Base-by-base conservation (phyloP, 2,329 filamentous ascomycete genomes). In the Colletotrichum sp. region DNA sequence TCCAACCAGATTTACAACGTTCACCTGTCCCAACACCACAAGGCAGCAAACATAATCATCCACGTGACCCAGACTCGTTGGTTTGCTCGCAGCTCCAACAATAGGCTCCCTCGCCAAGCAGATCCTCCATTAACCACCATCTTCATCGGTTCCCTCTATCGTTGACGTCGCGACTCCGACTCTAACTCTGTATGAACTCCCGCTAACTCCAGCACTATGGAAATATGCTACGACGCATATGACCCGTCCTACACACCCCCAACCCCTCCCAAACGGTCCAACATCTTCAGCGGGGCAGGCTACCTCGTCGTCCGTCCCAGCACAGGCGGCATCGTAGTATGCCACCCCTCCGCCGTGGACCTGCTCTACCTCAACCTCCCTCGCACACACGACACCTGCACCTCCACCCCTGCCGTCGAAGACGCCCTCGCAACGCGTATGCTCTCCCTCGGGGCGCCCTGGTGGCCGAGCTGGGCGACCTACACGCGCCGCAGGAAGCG, bases 71-170 rank as follows among this genome's bases (percentile, higher is more conserved):
- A 48, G 39, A 2, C 1, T 12, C 11, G 39, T 48, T 48, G 39
- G 39, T 48, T 2, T n/a, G 39, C 19, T n/a, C 19, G 1, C 39
- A n/a, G 0, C 19, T 48, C 39, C 39, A n/a, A 48, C 39, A n/a
- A 48, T 12, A 4, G 0, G 3, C 0, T n/a, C 6, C 9, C 19
- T n/a, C 19, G 19, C 39, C 39, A n/a, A 48, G 0, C 39, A 6
- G 39, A n/a, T n/a, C n/a, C n/a, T n/a, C n/a, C n/a, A n/a, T n/a
- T n/a, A n/a, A n/a, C n/a, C n/a, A n/a, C n/a, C n/a, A n/a, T n/a
- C 39, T n/a, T n/a, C 19, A 44, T n/a, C 39, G 3, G 39, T 44
- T 1, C 36, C 8, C 36, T 39, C 16, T 1, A n/a, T 5, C 16
- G 8, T n/a, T 19, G 36, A 44, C 36, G 36, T 5, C 7, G 36